A percentile compares a stretch with the other conserved stretches of the same genome.
These are phyloP conservation scores for Tieghemostelium lacteum DNA, from an alignment of 78 protist genomes.

Conservation along the genomic window DNA sequence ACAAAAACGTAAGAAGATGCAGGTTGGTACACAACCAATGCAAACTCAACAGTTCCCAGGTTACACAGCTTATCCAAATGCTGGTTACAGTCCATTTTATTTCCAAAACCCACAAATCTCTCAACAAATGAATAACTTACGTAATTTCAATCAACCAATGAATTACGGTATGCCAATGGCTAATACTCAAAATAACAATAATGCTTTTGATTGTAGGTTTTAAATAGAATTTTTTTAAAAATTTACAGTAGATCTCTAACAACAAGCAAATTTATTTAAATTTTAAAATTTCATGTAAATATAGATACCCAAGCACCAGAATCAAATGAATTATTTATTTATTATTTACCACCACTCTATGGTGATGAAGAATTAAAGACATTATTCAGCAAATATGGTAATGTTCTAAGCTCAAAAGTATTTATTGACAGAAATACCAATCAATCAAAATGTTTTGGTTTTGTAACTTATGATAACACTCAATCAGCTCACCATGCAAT, in stretches of 20 bases:
- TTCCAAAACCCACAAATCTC: conserved; percentile 21
- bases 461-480: conserved; percentile 86
- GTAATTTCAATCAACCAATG: conserved; percentile 1
- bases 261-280: too few relatives aligned
- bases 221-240: too few relatives aligned
- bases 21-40: background rate
- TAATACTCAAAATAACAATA: background rate
- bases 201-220: too few relatives aligned
- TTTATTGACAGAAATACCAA: conserved; percentile 85
- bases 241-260: background rate
- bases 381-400: conserved; percentile 83
- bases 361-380: conserved; percentile 79
- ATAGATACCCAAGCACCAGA: too few relatives aligned
- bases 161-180: conserved; percentile 19
- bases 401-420: conserved; percentile 85
- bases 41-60: background rate
- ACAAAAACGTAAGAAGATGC: conserved; percentile 76
- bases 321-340: conserved; percentile 86
- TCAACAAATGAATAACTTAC: conserved; percentile 6
- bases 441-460: conserved; percentile 90
- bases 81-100: conserved; percentile 6
- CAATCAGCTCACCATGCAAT: conserved; percentile 86
- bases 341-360: conserved; percentile 86
- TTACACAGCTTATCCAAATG: background rate
- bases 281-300: too few relatives aligned